A percentile compares a stretch with the other conserved stretches of the same genome.
These are phyloP conservation scores for Arthroderma sp. DNA, from an alignment of 2,329 filamentous ascomycete genomes.

Conservation along the genomic window DNA sequence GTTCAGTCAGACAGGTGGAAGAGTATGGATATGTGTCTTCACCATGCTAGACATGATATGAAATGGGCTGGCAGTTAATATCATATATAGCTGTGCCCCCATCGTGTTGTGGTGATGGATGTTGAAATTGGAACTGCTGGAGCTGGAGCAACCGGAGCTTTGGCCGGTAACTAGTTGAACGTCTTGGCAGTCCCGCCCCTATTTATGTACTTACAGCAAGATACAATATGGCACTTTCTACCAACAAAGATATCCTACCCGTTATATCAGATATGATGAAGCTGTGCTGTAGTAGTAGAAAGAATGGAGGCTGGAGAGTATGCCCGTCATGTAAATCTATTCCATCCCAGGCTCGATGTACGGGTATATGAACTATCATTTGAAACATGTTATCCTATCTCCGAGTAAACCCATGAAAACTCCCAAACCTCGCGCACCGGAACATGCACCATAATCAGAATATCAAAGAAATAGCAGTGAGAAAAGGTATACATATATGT, in stretches of 20 bases:
- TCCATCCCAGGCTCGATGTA: too few relatives aligned
- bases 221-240: too few relatives aligned
- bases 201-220: too few relatives aligned
- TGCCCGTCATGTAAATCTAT: too few relatives aligned
- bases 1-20: neutral
- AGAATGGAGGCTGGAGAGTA: too few relatives aligned
- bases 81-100: neutral
- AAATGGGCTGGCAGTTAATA: neutral
- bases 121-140: neutral
- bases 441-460: neutral
- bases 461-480: neutral
- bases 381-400: neutral
- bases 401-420: neutral
- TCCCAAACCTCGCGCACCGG: neutral
- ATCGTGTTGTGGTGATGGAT: neutral
- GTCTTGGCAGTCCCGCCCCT: too few relatives aligned
- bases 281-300: too few relatives aligned
- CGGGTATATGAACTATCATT: too few relatives aligned
- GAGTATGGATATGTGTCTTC: neutral
- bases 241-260: too few relatives aligned
- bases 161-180: too few relatives aligned
- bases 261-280: too few relatives aligned
- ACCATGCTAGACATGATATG: neutral
- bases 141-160: neutral
- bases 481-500: neutral